phyloP scores from a whole-genome alignment of 2,329 filamentous ascomycete genomes.

The Fusarium sp. region DNA sequence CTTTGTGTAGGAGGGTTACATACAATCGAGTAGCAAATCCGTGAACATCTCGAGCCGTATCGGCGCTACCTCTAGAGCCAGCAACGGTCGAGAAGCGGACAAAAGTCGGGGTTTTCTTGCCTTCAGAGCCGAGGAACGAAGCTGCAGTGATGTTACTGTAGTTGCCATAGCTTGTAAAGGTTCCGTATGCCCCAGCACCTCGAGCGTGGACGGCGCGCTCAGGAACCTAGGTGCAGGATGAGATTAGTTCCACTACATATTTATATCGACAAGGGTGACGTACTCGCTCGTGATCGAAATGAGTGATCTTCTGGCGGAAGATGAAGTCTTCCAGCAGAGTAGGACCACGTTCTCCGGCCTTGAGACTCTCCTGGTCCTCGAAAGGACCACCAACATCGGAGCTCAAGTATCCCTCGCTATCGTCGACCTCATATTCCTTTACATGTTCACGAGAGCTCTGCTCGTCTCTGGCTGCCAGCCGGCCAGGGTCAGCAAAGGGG shows the following conservation, averaged over 20 bases:
- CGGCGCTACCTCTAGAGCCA: constrained; percentile 74
- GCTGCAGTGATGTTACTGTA: constrained; percentile 76
- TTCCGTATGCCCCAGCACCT: constrained; percentile 75
- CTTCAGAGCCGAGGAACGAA: constrained; percentile 67
- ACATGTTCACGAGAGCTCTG: constrained; percentile 49
- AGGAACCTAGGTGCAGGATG: constrained; percentile 57
- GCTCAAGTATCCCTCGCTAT: constrained; percentile 67
- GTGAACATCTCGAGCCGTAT: constrained; percentile 77
- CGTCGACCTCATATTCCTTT: constrained; percentile 59
- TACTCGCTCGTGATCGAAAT: constrained; percentile 77
- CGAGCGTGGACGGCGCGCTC: constrained; percentile 77
- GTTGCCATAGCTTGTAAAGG: constrained; percentile 74
- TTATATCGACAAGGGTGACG: constrained; percentile 29
- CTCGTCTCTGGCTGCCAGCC: constrained; percentile 43
- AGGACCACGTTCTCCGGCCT: constrained; percentile 73
- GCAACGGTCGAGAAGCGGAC: constrained; percentile 81
- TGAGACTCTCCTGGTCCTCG: constrained; percentile 72
- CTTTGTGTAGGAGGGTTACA: constrained; percentile 24
- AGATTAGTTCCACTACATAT: constrained; percentile 23
- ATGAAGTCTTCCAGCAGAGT: constrained; percentile 78
- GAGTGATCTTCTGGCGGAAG: constrained; percentile 76
- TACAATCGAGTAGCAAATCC: constrained; percentile 69
- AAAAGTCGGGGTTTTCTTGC: constrained; percentile 70
- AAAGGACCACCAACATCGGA: constrained; percentile 76
- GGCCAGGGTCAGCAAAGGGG: constrained; percentile 49